These are phyloP conservation scores for Leccinum broughii DNA, from an alignment of 768 basidiomycete genomes.

Conservation along the genomic window DNA sequence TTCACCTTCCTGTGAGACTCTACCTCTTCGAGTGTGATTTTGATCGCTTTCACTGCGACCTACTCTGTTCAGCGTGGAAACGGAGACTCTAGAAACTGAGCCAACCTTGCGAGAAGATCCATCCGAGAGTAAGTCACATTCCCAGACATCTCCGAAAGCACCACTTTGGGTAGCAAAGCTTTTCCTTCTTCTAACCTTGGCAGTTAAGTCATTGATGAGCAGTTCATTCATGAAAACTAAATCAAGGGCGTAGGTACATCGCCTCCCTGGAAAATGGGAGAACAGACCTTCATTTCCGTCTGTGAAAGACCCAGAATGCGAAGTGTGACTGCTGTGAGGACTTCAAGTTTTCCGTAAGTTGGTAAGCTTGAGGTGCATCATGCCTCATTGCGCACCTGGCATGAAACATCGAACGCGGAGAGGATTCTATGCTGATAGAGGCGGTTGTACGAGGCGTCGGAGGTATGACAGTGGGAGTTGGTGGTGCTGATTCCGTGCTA, in stretches of 20 bases:
- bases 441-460: background rate
- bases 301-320: conserved; percentile 7
- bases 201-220: conserved; percentile 4
- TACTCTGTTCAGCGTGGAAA: background rate
- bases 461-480: conserved; percentile 13
- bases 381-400: conserved; percentile 9
- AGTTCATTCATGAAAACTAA: conserved; percentile 11
- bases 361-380: background rate
- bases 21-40: background rate
- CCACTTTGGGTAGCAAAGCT: conserved; percentile 14
- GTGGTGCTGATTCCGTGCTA: conserved; percentile 3
- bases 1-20: conserved; percentile 7
- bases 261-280: background rate
- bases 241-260: background rate
- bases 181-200: conserved; percentile 6
- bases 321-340: conserved; percentile 14
- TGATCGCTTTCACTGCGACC: conserved; percentile 28
- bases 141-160: conserved; percentile 25
- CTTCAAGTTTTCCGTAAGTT: conserved; percentile 6
- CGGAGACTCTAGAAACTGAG: background rate
- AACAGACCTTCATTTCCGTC: conserved; percentile 14
- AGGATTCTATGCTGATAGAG: too few relatives aligned
- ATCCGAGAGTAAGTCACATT: conserved; percentile 21
- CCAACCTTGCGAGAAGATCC: conserved; percentile 10
- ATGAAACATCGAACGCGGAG: conserved; percentile 4